Conservation (phyloP, 306 rosid species). For the Trifolium subterraneum region DNA sequence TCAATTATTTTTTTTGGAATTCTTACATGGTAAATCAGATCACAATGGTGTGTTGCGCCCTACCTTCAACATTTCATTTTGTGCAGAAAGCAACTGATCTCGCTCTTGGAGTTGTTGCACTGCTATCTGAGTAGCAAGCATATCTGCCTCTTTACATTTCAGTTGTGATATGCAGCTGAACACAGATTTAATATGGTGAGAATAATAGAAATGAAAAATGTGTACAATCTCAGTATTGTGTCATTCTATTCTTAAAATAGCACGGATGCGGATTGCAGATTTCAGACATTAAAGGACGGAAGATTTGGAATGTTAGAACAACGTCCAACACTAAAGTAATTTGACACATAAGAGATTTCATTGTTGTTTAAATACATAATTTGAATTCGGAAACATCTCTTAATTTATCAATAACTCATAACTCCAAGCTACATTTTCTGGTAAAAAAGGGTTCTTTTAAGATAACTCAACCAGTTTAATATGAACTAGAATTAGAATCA, state of each 20-base stretch:
- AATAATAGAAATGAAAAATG: slow-evolving; percentile 15
- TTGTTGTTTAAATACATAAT: no score
- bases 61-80: slow-evolving; percentile 91
- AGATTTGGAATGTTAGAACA: neutral
- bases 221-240: neutral
- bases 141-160: slow-evolving; percentile 64
- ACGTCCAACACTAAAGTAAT: neutral
- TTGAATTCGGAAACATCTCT: neutral
- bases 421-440: neutral
- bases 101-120: slow-evolving; percentile 73
- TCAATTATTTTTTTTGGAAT: neutral
- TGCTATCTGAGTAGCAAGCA: slow-evolving; percentile 62
- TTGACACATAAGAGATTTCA: neutral
- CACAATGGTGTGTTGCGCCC: slow-evolving; percentile 11
- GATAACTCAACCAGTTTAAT: neutral
- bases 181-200: slow-evolving; percentile 38
- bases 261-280: neutral
- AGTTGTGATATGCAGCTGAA: slow-evolving; percentile 68
- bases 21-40: neutral
- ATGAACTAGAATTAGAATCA: slow-evolving; percentile 14
- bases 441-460: neutral
- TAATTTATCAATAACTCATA: neutral
- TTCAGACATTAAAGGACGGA: no score
- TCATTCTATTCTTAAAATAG: slow-evolving; percentile 13
- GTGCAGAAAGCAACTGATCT: slow-evolving; percentile 84